Base-by-base conservation (phyloP, 2,329 filamentous ascomycete genomes). In the Verticillium tricorpus region DNA sequence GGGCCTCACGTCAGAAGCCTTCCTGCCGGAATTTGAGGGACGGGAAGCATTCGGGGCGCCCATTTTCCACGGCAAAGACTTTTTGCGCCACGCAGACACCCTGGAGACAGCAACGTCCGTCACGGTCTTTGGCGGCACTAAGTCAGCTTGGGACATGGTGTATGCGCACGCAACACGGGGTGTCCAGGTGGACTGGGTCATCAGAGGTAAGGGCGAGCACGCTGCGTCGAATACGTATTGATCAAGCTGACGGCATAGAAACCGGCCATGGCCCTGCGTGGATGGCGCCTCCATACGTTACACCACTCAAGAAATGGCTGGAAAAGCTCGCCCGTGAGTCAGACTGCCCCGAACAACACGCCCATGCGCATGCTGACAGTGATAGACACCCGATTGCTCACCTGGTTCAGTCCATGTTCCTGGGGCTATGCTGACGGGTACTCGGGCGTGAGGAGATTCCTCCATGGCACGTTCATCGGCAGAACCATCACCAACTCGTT, bases 361-460 rank as follows among this genome's bases (percentile, higher is more conserved):
- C 34, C 5, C 28, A 28, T 14, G 14, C 34, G 34, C 34, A 35
- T 57, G 8, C 35, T 56, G 25, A 54, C 12, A 22, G 17, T 1
- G 9, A n/a, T 59, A 79, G 78, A 81, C 35, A 89, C 85, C 0
- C 85, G 90, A 0, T 80, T 90, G 65, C 74, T 93, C 60, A 89
- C 86, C 2, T 92, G 88, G 86, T 86, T 93, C 73, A 88, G 85
- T 59, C 90, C 91, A 0, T 93, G 89, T 69, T 82, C 89, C 15
- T 93, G 89, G 87, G 88, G 87, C 5, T 77, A 80, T 1, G 82
- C 80, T 2, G 87, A 87, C 68, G 88, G 87, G 1, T 89, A 82
- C 65, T 76, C 80, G 14, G 75, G 74, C 12, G 76, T 85, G 2
- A 80, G 85, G 3, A 69, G 72, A 11, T 85, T 89, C 63, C 76